Evolutionary conservation across 1,139 yeast species (phyloP).

Genomic region (Groenewaldozyma auringiensis): DNA sequence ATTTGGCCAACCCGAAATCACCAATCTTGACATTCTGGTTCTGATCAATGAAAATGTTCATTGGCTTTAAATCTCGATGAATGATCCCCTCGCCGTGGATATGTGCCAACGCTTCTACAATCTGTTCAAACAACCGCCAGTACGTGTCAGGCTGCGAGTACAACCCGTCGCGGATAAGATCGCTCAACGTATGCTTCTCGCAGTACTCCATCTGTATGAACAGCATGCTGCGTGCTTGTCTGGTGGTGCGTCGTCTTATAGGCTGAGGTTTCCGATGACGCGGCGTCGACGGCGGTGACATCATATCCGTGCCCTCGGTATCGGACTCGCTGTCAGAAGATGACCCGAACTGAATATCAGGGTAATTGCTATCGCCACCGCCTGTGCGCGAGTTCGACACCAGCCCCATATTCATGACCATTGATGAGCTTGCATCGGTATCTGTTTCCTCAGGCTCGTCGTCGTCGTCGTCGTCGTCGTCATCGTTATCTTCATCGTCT

Average conservation of each 20-base stretch:
- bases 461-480: conserved; percentile 1
- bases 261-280: neutral
- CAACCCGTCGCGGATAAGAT: conserved; percentile 75
- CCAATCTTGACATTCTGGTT: conserved; percentile 87
- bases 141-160: conserved; percentile 67
- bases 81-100: conserved; percentile 92
- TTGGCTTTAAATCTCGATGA: conserved; percentile 92
- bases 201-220: conserved; percentile 98
- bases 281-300: conserved; percentile 9
- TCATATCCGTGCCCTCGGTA: conserved; percentile 15
- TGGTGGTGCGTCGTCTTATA: neutral
- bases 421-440: neutral
- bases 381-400: conserved; percentile 22
- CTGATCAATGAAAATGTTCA: conserved; percentile 90
- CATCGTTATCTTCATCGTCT: conserved; percentile 7
- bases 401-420: conserved; percentile 18
- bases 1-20: conserved; percentile 90
- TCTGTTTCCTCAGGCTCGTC: no score
- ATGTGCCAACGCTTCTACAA: conserved; percentile 82
- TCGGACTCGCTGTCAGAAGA: conserved; percentile 12
- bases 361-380: conserved; percentile 12
- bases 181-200: conserved; percentile 82
- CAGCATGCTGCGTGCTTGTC: conserved; percentile 38
- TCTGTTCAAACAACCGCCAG: conserved; percentile 83
- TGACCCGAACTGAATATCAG: conserved; percentile 27